Percentiles rank a stretch among this genome's conserved stretches.
These are phyloP conservation scores for Zygosaccharomyces pseudobailii DNA, from an alignment of 1,139 yeast genomes.

Conservation along the genomic window DNA sequence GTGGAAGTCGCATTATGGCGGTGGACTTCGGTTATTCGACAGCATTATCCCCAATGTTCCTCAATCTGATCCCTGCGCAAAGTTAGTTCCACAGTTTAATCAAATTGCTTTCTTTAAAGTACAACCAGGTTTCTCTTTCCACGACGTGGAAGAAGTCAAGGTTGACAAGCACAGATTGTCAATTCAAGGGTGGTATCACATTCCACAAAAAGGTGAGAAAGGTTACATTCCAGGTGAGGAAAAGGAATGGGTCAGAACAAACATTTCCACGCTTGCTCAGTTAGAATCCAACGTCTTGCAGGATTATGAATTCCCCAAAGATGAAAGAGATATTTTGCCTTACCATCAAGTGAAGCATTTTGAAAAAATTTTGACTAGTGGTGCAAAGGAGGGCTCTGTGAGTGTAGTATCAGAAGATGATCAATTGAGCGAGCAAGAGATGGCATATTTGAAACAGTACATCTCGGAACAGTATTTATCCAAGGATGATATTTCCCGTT, in stretches of 20 bases:
- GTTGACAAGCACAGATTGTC: conserved; percentile 86
- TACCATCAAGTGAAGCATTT: conserved; percentile 30
- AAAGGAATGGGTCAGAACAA: conserved; percentile 57
- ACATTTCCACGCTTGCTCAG: conserved; percentile 74
- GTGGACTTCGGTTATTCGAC: conserved; percentile 82
- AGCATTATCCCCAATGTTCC: conserved; percentile 89
- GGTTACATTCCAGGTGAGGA: conserved; percentile 81
- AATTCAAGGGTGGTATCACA: conserved; percentile 98
- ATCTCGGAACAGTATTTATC: conserved; percentile 55
- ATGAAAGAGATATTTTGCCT: conserved; percentile 33
- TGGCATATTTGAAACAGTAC: conserved; percentile 45
- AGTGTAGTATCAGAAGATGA: conserved; percentile 19
- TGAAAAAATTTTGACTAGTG: conserved; percentile 16
- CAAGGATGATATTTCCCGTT: conserved; percentile 37
- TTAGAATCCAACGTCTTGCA: conserved; percentile 70
- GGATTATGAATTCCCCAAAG: conserved; percentile 78
- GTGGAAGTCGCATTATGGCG: conserved; percentile 91
- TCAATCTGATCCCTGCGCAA: conserved; percentile 62
- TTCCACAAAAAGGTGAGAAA: conserved; percentile 87
- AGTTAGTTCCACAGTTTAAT: conserved; percentile 87
- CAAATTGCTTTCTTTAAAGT: conserved; percentile 95
- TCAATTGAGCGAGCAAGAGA: conserved; percentile 39
- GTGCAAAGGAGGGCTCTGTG: conserved; percentile 15
- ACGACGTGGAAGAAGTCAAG: conserved; percentile 95
- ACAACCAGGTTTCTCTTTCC: conserved; percentile 94